These are phyloP conservation scores for Dillenia suffruticosa DNA, from an alignment of 164 flowering plant species.

Conservation along the genomic window DNA sequence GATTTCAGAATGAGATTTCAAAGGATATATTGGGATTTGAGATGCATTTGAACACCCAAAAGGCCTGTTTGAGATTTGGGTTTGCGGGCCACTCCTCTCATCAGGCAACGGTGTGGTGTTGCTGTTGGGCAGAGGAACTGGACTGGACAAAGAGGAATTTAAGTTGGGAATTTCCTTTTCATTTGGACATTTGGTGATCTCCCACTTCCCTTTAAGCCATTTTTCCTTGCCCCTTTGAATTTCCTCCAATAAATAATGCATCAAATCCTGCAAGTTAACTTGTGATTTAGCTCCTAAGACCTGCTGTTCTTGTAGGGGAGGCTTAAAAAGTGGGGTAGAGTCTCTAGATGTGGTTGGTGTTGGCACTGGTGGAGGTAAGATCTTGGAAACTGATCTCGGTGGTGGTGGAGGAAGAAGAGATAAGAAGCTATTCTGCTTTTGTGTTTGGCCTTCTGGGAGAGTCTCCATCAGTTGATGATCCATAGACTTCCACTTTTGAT, in stretches of 20 bases:
- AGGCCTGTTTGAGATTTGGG: slow-evolving; percentile 10
- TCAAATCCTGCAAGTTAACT: slow-evolving; percentile 12
- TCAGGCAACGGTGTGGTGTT: slow-evolving; percentile 7
- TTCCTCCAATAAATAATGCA: slow-evolving; percentile 22
- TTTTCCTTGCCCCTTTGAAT: slow-evolving; percentile 32
- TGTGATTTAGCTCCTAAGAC: slow-evolving; percentile 14
- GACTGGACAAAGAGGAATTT: slow-evolving; percentile 9
- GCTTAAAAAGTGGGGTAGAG: slow-evolving; percentile 1
- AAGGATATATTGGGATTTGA: background rate
- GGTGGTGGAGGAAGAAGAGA: slow-evolving; percentile 39
- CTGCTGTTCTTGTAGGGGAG: background rate
- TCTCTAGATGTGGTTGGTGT: slow-evolving; percentile 7
- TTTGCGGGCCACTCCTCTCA: slow-evolving; percentile 1
- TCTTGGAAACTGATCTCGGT: slow-evolving; percentile 32
- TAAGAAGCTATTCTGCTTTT: slow-evolving; percentile 25
- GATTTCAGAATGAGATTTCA: background rate
- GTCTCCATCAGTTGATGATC: slow-evolving; percentile 21
- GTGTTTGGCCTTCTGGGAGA: slow-evolving; percentile 16
- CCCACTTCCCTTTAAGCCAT: slow-evolving; percentile 20
- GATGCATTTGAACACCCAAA: slow-evolving; percentile 8
- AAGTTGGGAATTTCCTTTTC: slow-evolving; percentile 11
- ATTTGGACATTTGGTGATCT: slow-evolving; percentile 5
- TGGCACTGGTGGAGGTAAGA: slow-evolving; percentile 20
- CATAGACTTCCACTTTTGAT: slow-evolving; percentile 25
- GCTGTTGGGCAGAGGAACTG: slow-evolving; percentile 4